phyloP scores from a whole-genome alignment of 2,329 filamentous ascomycete species.

The Microdochium trichocladiopsis region DNA sequence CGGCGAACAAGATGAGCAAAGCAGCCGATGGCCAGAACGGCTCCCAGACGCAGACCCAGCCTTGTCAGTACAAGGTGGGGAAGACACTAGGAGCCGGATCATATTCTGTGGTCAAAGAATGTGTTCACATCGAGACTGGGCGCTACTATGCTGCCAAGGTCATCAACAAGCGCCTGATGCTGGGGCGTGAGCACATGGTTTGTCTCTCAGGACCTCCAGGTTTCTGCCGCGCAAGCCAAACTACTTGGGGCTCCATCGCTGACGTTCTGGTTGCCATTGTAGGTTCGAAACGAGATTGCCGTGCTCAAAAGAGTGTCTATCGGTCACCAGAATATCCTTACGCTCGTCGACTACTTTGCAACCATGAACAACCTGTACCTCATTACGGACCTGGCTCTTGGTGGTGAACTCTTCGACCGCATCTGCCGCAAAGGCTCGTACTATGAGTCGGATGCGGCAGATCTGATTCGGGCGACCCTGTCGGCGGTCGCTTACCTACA shows the following conservation, averaged over 20 bases:
- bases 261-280: conserved; percentile 1
- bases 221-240: too few species aligned
- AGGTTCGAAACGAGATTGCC: conserved; percentile 97
- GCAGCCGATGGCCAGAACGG: conserved; percentile 13
- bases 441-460: conserved; percentile 94
- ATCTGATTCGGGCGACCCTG: conserved; percentile 88
- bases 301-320: conserved; percentile 97
- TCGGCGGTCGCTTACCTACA: conserved; percentile 98
- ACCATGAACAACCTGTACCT: conserved; percentile 99
- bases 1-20: conserved; percentile 11
- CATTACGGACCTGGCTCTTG: conserved; percentile 91
- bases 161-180: conserved; percentile 98
- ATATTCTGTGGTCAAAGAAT: conserved; percentile 98
- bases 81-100: conserved; percentile 96
- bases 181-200: conserved; percentile 96
- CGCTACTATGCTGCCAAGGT: conserved; percentile 98
- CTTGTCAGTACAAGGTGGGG: conserved; percentile 96
- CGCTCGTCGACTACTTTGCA: conserved; percentile 97
- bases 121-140: conserved; percentile 95
- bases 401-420: conserved; percentile 94
- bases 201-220: conserved; percentile 13
- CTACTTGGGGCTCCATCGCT: background rate
- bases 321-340: conserved; percentile 97
- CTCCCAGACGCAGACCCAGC: conserved; percentile 65
- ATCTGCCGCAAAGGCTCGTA: conserved; percentile 98